Percentiles rank a stretch among this genome's conserved stretches.
Conservation (phyloP, 2,329 filamentous ascomycete genomes). For the Aspergillus phoenicis region DNA sequence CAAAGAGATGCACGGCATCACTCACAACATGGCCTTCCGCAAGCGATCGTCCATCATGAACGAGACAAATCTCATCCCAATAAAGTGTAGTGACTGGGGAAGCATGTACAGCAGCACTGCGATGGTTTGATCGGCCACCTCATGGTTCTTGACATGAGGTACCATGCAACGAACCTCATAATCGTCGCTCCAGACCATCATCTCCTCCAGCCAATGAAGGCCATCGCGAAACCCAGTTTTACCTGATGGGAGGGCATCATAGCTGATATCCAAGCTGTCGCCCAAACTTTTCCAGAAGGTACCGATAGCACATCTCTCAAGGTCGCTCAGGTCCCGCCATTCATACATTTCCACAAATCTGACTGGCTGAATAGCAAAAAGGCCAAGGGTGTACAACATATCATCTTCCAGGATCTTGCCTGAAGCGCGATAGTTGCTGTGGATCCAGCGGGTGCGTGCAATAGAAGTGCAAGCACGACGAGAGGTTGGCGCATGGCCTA, state of each 20-base stretch:
- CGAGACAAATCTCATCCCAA: constrained; percentile 56
- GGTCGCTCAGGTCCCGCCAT: constrained; percentile 67
- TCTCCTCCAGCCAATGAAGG: constrained; percentile 56
- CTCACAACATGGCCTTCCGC: constrained; percentile 66
- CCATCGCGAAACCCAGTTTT: constrained; percentile 51
- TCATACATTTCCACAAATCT: constrained; percentile 68
- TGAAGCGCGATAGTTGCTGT: constrained; percentile 58
- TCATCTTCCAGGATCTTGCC: constrained; percentile 65
- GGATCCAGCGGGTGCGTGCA: constrained; percentile 66
- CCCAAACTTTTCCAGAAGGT: constrained; percentile 73
- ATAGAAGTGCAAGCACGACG: constrained; percentile 55
- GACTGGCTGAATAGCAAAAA: constrained; percentile 68
- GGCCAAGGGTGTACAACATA: constrained; percentile 65
- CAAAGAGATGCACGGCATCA: constrained; percentile 2
- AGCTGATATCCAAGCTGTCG: constrained; percentile 68
- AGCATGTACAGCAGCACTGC: constrained; percentile 63
- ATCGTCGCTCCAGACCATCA: constrained; percentile 52
- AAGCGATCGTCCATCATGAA: constrained; percentile 67
- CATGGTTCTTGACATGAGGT: constrained; percentile 52
- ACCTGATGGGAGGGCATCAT: constrained; percentile 47
- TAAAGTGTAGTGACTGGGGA: constrained; percentile 46
- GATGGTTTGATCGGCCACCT: constrained; percentile 62
- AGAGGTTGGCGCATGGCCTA: constrained; percentile 47
- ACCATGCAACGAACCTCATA: constrained; percentile 66
- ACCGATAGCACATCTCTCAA: constrained; percentile 69